Percentiles rank a stretch among this genome's conserved stretches.
Conservation (phyloP, 306 rosid species). For the Macrotyloma uniflorum region DNA sequence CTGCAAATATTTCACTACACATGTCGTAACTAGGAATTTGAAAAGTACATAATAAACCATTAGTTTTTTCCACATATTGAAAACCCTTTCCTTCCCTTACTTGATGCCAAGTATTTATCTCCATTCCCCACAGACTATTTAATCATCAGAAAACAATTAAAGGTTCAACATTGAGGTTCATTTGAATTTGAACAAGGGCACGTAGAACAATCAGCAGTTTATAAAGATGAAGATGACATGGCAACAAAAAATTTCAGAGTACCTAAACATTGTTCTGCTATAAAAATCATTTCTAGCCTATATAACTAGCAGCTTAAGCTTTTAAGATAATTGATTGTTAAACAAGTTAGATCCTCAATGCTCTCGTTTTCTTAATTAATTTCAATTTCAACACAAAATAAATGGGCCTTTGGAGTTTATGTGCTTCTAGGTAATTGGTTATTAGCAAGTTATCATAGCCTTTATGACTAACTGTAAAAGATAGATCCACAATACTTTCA, state of each 20-base stretch:
- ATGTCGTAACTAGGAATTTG: constrained; percentile 12
- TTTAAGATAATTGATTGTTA: neutral
- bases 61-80: neutral
- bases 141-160: neutral
- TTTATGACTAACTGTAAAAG: neutral
- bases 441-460: too few relatives aligned
- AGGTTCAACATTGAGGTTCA: neutral
- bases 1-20: constrained; percentile 52
- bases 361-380: neutral
- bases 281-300: neutral
- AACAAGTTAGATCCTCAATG: neutral
- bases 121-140: neutral
- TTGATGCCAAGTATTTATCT: constrained; percentile 5
- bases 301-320: neutral
- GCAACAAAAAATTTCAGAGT: neutral
- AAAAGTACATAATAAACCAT: neutral
- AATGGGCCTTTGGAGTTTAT: neutral
- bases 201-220: neutral
- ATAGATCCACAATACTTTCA: neutral
- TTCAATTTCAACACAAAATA: neutral
- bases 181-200: neutral
- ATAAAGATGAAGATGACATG: neutral
- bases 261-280: neutral
- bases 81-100: neutral
- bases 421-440: neutral